phyloP scores from a whole-genome alignment of 2,329 filamentous ascomycete genomes.

The Trichoderma citrinoviride region DNA sequence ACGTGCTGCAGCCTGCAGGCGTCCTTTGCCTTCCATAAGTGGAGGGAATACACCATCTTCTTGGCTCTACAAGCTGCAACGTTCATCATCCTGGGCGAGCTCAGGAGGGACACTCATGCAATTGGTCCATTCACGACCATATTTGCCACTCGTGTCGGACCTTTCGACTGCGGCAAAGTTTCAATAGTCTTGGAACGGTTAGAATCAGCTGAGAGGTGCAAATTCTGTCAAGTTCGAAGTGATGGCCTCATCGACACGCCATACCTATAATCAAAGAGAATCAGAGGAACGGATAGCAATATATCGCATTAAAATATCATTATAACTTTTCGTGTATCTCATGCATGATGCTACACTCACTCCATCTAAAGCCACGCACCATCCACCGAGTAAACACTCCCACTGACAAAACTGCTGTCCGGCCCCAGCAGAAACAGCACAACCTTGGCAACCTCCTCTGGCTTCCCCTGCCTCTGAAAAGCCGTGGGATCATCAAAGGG shows the following conservation, averaged over 20 bases:
- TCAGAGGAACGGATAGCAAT: neutral
- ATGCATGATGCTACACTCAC: neutral
- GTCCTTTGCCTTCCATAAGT: neutral
- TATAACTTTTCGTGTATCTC: neutral
- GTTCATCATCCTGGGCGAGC: neutral
- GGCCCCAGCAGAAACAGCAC: conserved; percentile 38
- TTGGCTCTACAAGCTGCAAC: neutral
- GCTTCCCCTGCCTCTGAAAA: conserved; percentile 44
- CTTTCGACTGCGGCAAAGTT: neutral
- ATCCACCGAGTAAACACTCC: conserved; percentile 45
- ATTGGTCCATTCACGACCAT: neutral
- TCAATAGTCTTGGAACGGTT: neutral
- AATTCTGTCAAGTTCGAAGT: neutral
- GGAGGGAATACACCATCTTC: neutral
- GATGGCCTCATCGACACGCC: neutral
- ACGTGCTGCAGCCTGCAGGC: neutral
- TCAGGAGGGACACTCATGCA: neutral
- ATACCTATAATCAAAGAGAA: neutral
- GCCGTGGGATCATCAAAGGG: conserved; percentile 44
- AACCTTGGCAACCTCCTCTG: conserved; percentile 38
- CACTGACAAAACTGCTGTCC: conserved; percentile 38
- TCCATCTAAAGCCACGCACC: conserved; percentile 40
- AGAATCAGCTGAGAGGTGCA: neutral
- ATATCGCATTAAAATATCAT: accelerated
- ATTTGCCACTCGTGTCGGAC: neutral